phyloP scores from a whole-genome alignment of 805 yeast genomes.

The Maudiozyma saulgeensis region DNA sequence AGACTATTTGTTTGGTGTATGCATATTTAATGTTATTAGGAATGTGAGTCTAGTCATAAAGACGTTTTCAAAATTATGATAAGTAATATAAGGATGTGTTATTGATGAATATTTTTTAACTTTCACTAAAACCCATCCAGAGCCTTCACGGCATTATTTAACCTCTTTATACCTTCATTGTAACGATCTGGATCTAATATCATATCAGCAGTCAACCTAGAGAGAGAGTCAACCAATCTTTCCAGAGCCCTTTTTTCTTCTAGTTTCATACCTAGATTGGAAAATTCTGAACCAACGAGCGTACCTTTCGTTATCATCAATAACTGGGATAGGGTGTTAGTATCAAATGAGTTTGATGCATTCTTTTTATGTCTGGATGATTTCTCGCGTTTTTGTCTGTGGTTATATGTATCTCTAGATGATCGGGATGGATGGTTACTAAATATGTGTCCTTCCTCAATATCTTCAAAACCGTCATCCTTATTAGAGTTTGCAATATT shows the following conservation, averaged over 20 bases:
- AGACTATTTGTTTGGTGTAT: too few species aligned
- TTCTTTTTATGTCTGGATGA: background rate
- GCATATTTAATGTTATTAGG: too few species aligned
- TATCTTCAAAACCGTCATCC: slow-evolving; percentile 1
- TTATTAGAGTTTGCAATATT: background rate
- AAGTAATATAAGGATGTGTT: background rate
- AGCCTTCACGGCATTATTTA: slow-evolving; percentile 74
- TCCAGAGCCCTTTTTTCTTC: slow-evolving; percentile 76
- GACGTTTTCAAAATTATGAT: background rate
- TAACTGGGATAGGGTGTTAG: slow-evolving; percentile 30
- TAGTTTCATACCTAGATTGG: slow-evolving; percentile 58
- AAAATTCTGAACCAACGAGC: slow-evolving; percentile 49
- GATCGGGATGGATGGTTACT: background rate
- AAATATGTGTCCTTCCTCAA: background rate
- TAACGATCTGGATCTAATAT: slow-evolving; percentile 73
- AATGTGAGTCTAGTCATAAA: too few species aligned
- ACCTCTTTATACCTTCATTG: slow-evolving; percentile 67
- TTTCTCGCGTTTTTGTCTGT: background rate
- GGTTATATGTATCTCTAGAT: background rate
- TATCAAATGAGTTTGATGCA: slow-evolving; percentile 17
- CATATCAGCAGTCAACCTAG: slow-evolving; percentile 84
- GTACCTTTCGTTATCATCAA: slow-evolving; percentile 35
- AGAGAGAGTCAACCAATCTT: slow-evolving; percentile 74
- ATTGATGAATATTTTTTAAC: background rate
- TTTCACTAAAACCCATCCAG: slow-evolving; percentile 60